Conservation (phyloP, 495 filamentous ascomycete genomes). For the Neurospora africana region DNA sequence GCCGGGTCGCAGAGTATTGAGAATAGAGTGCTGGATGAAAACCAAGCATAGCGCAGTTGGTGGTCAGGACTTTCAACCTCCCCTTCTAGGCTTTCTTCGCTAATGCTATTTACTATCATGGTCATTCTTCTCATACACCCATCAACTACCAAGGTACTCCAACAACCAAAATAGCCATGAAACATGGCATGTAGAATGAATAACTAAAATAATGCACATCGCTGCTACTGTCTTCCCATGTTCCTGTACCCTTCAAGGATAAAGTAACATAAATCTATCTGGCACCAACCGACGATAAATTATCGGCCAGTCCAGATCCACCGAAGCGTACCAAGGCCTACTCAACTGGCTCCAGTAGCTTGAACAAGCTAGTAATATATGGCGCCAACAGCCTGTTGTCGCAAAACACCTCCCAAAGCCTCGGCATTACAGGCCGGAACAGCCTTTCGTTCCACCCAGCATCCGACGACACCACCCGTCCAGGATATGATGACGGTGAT, state of each 20-base stretch:
- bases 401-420: slow-evolving; percentile 42
- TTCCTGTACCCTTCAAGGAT: background rate
- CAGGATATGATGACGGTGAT: background rate
- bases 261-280: background rate
- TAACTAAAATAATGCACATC: background rate
- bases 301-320: background rate
- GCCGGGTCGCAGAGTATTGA: too few relatives aligned
- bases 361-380: slow-evolving; percentile 17
- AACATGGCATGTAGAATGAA: background rate
- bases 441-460: slow-evolving; percentile 39
- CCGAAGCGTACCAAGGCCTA: background rate
- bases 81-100: background rate
- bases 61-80: background rate
- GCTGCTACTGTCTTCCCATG: background rate
- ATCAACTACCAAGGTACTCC: background rate
- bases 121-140: background rate
- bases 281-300: background rate
- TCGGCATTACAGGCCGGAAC: slow-evolving; percentile 39
- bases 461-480: slow-evolving; percentile 5
- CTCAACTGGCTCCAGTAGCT: slow-evolving; percentile 13
- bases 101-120: background rate
- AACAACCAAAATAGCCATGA: background rate
- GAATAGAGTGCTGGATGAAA: background rate
- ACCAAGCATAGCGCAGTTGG: background rate
- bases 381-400: slow-evolving; percentile 40